Percentiles rank a stretch among this genome's conserved stretches.
Evolutionary conservation across 1,284 basidiomycete genomes (phyloP).

Genomic region (Cerioporus squamosus): DNA sequence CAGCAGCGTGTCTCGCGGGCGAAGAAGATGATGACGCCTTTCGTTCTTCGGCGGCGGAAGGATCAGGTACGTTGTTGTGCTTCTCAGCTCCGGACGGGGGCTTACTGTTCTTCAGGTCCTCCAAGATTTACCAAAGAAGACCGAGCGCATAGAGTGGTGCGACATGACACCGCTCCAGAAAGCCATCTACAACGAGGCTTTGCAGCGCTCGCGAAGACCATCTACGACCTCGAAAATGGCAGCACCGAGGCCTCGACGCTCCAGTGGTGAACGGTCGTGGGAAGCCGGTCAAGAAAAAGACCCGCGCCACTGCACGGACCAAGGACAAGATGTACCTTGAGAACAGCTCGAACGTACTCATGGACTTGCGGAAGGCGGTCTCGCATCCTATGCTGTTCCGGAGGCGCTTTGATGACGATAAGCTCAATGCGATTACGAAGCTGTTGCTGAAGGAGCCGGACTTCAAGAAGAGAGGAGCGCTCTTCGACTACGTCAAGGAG

Average conservation of each 20-base stretch:
- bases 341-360: conserved; percentile 88
- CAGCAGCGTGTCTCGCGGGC: conserved; percentile 92
- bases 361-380: conserved; percentile 96
- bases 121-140: conserved; percentile 91
- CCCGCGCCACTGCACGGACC: conserved; percentile 44
- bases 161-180: conserved; percentile 88
- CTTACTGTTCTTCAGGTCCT: conserved; percentile 65
- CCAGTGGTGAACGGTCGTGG: conserved; percentile 35
- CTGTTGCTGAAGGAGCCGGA: conserved; percentile 91
- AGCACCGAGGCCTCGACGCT: conserved; percentile 40
- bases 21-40: conserved; percentile 99
- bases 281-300: conserved; percentile 52
- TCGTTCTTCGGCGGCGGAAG: conserved; percentile 94
- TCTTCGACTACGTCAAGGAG: conserved; percentile 85
- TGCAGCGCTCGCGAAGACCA: conserved; percentile 86
- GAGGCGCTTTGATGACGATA: conserved; percentile 79
- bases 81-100: no score
- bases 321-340: conserved; percentile 77
- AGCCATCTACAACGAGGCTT: conserved; percentile 84
- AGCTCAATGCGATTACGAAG: conserved; percentile 77
- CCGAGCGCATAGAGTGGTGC: conserved; percentile 93
- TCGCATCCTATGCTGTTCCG: conserved; percentile 97
- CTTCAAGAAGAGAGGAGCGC: conserved; percentile 79
- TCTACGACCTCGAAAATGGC: conserved; percentile 59
- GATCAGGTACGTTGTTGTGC: conserved; percentile 62